phyloP scores from a whole-genome alignment of 2,329 filamentous ascomycete genomes.

The Clathrospora elynae region DNA sequence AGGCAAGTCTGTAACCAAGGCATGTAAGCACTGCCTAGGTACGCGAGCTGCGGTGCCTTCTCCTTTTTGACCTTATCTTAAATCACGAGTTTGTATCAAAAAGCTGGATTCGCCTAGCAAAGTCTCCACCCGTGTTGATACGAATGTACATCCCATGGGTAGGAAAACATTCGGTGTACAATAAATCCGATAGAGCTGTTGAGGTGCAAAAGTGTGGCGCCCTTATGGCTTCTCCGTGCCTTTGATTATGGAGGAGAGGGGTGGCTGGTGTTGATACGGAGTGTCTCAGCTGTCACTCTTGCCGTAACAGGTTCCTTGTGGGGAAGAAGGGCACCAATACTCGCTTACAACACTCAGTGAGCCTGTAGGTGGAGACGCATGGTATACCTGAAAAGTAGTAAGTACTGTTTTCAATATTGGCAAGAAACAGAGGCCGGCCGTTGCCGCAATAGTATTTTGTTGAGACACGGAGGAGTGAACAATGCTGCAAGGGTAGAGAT shows the following conservation, averaged over 20 bases:
- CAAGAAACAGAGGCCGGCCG: not conserved
- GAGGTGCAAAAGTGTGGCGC: no score
- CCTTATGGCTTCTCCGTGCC: no score
- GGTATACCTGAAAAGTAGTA: no score
- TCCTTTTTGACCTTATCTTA: not conserved
- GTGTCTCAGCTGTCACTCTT: constrained; percentile 19
- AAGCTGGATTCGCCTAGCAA: no score
- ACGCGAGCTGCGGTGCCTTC: constrained; percentile 1
- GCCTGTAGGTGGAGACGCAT: no score
- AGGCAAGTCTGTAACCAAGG: constrained; percentile 2
- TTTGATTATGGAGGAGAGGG: no score
- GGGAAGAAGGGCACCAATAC: constrained; percentile 11
- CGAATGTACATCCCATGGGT: no score
- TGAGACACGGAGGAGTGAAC: constrained; percentile 14
- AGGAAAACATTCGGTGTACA: no score
- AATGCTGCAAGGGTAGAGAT: constrained; percentile 8
- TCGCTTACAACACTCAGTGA: constrained; percentile 3
- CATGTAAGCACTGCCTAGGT: not conserved
- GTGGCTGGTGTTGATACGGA: constrained; percentile 10
- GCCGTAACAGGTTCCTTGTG: constrained; percentile 13
- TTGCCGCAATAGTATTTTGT: constrained; percentile 10
- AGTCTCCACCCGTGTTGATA: no score
- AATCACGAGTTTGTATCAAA: constrained; percentile 6
- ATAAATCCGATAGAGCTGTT: no score
- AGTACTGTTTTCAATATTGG: not conserved